Conservation (phyloP, 2,329 filamentous ascomycete species). For the Alternaria ethzedia region DNA sequence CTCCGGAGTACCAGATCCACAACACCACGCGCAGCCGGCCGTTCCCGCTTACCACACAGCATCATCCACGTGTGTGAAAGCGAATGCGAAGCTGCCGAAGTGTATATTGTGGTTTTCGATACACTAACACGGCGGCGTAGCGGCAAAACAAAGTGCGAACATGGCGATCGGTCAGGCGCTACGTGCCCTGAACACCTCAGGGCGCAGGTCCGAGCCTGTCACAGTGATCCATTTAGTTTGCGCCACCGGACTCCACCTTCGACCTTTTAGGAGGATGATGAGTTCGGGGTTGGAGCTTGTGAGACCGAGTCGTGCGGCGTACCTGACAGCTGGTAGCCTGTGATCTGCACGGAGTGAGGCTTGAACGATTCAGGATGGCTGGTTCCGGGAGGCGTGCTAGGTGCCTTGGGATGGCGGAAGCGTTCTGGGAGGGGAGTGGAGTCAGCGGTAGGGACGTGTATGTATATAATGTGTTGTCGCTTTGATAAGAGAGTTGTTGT, state of each 20-base stretch:
- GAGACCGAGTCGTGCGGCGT: neutral
- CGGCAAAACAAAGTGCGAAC: neutral
- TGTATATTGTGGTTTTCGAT: conserved; percentile 1
- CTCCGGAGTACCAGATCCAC: no score
- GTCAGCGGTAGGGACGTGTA: neutral
- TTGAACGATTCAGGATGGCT: neutral
- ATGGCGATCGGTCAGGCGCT: neutral
- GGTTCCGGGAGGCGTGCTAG: neutral
- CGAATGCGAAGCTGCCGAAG: neutral
- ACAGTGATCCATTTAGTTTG: neutral
- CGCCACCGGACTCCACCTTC: neutral
- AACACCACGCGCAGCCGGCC: neutral
- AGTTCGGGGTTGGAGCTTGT: neutral
- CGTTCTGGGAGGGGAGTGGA: neutral
- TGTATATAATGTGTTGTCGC: neutral
- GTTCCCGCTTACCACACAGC: neutral
- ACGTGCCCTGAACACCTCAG: neutral
- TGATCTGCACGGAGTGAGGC: neutral
- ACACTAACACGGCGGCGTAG: neutral
- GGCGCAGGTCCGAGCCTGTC: neutral
- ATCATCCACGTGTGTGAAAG: neutral
- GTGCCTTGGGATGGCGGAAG: neutral
- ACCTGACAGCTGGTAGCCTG: neutral
- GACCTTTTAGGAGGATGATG: neutral
- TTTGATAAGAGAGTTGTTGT: neutral